Base-by-base conservation (phyloP, 139 green algal genomes). In the Micractinium sp. region DNA sequence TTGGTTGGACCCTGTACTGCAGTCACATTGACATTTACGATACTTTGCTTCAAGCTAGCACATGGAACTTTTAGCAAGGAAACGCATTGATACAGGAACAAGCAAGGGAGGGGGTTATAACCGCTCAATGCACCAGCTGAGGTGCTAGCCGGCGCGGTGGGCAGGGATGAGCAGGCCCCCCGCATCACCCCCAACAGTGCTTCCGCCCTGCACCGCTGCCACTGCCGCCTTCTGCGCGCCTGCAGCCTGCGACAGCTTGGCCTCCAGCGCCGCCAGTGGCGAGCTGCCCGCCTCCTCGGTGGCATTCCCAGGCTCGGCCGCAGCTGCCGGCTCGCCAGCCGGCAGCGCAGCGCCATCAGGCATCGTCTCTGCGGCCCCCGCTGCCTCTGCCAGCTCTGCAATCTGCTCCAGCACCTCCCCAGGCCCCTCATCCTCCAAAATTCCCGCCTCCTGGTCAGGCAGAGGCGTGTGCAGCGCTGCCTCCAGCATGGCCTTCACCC, bases 381-480 rank as follows among this genome's bases (percentile, higher is more conserved):
- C 85, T n/a, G 85, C 71, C 71, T 20, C 85, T 36, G 15, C 38
- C 71, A 88, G 47, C 85, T 88, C 41, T 36, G 39, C 85, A 38
- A 74, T 76, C 15, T 82, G 71, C 71, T 73, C 3, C 85, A 83
- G 22, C 41, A 83, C 47, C 35, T 76, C n/a, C 14, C 25, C 1
- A 0, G 85, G 25, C 56, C 2, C 74, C 27, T 89, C 53, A 9
- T 85, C 85, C 33, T 89, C 85, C 60, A 84, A 18, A 22, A 84
- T 20, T 3, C 66, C 75, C 0, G 56, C 75, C 31, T 77, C 85
- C 22, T 36, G 27, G 47, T 89, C 85, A 12, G 85, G 85, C 74
- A 89, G 74, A 23, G 85, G 85, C 33, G 85, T 84, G 53, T 77
- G 38, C 53, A 89, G 85, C 56, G 85, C 85, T 13, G 85, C 75